Evolutionary conservation across 2,329 filamentous ascomycete genomes (phyloP), one percentile per base, ranked within the genome.

Genomic region (Mollisia scopiformis): DNA sequence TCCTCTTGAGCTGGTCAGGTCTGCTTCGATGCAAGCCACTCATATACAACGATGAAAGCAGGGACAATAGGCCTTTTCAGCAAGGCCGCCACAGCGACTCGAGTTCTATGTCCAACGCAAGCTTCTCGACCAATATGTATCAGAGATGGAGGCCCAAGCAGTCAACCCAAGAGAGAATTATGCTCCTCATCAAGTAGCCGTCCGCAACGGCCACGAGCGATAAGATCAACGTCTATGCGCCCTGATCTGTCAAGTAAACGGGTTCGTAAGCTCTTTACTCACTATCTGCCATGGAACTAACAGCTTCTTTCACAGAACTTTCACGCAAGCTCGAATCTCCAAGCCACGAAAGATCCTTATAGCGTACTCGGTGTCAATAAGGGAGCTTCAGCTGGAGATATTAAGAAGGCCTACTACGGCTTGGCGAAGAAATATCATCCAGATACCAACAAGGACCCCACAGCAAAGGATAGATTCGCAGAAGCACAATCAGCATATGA

Each of bases 381-480:
- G 75, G 84, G 78, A 64, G 92, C 95, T n/a, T 88, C 91, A 1
- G 80, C 92, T 2, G 81, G 87, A 62, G 94, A 98, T 35, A 98
- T 99, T 75, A 99, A 99, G 76, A 98, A 97, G 76, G 93, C 95
- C 2, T 99, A 99, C 80, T 99, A 99, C 75, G 92, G 93, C 54
- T 82, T 98, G 61, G 95, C 95, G 21, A 99, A 99, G 78, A 99
- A 98, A 74, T 99, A 87, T 75, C 95, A 99, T 72, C 95, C 95
- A 8, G 95, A 99, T 75, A 98, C 95, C 35, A 99, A 98, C 82
- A 98, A 98, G 76, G 95, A 98, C 69, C 76, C 91, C 2, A 84
- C 81, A n/a, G 93, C 95, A 35, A 98, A 98, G 75, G 95, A 98
- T 71, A 94, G 91, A 71, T 99, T 99, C 72, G 85, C 89, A 65